phyloP scores from a whole-genome alignment of 129 eudicot species.

The Pseudognaphalium luteoalbum region DNA sequence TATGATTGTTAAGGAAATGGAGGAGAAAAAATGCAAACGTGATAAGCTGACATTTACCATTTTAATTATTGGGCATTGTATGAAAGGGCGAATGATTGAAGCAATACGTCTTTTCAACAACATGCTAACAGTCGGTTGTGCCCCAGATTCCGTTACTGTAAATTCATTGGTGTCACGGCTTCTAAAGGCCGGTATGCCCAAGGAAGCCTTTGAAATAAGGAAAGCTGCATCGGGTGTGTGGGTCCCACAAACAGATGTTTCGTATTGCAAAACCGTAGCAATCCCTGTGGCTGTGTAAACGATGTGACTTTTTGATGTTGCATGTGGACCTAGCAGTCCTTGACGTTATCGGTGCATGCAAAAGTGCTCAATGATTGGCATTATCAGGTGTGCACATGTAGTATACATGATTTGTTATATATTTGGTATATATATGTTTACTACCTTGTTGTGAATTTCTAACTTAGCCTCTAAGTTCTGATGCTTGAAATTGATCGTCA shows the following conservation, averaged over 20 bases:
- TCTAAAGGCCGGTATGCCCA: slow-evolving; percentile 86
- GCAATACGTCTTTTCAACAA: slow-evolving; percentile 66
- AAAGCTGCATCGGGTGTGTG: slow-evolving; percentile 41
- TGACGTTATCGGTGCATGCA: slow-evolving; percentile 20
- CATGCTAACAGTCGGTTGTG: slow-evolving; percentile 65
- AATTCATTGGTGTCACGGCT: slow-evolving; percentile 64
- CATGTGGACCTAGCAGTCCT: slow-evolving; percentile 20
- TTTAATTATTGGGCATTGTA: slow-evolving; percentile 90
- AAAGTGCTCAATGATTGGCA: slow-evolving; percentile 12
- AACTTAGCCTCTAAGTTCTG: not conserved
- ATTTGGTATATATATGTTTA: slow-evolving; percentile 2
- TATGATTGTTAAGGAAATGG: slow-evolving; percentile 69
- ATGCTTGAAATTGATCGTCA: slow-evolving; percentile 14
- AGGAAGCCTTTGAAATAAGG: slow-evolving; percentile 65
- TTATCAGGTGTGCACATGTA: slow-evolving; percentile 27
- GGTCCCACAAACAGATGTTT: slow-evolving; percentile 31
- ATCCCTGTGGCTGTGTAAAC: slow-evolving; percentile 58
- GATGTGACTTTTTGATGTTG: slow-evolving; percentile 26
- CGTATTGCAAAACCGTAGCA: slow-evolving; percentile 30
- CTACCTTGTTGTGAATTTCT: not conserved
- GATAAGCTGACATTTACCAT: slow-evolving; percentile 88
- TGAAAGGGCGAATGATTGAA: slow-evolving; percentile 91
- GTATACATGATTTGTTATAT: not conserved
- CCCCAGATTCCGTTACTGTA: slow-evolving; percentile 69
- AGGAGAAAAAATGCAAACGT: slow-evolving; percentile 61